phyloP scores from a whole-genome alignment of 1,284 basidiomycete genomes.

The Inonotus obliquus region DNA sequence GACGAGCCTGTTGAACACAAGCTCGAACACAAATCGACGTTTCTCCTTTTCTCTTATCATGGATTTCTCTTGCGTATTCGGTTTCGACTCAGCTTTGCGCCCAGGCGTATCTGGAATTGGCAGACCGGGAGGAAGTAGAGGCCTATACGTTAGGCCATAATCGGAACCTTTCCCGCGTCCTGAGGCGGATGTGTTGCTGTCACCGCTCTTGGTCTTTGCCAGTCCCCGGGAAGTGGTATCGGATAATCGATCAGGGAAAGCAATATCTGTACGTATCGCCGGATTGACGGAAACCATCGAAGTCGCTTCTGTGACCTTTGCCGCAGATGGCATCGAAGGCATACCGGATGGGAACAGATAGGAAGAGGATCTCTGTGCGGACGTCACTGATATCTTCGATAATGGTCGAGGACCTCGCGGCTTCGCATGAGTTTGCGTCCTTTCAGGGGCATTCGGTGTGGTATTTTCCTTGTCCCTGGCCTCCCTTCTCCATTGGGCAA shows the following conservation, averaged over 20 bases:
- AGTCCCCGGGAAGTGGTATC: not conserved
- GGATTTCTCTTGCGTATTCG: not conserved
- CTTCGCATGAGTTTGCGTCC: not conserved
- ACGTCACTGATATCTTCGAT: not conserved
- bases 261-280: not conserved
- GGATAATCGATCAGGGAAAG: not conserved
- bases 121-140: not conserved
- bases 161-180: not conserved
- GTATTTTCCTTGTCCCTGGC: not conserved
- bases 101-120: not conserved
- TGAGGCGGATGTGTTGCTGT: not conserved
- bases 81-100: not conserved
- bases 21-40: not conserved
- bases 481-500: constrained; percentile 2
- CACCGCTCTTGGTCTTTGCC: not conserved
- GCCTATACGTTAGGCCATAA: not conserved
- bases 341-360: not conserved
- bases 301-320: not conserved
- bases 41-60: not conserved
- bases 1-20: not conserved
- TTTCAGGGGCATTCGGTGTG: not conserved
- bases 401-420: constrained; percentile 5
- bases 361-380: not conserved
- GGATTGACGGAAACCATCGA: not conserved
- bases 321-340: not conserved